phyloP scores from a whole-genome alignment of 2,329 filamentous ascomycete species.

The Fusarium xylarioides region DNA sequence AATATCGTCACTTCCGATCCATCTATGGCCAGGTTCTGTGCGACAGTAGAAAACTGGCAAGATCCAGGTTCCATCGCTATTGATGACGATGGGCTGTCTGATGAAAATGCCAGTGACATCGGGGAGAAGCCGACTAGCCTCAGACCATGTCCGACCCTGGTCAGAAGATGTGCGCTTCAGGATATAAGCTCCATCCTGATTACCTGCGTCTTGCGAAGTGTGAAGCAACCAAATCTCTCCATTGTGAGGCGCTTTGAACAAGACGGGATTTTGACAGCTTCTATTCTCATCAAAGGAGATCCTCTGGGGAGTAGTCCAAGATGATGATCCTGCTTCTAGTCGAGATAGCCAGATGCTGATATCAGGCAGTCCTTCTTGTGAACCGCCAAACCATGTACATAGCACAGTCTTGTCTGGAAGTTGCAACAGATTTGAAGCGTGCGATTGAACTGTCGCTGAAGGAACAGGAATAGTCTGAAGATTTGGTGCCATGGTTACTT shows the following conservation, averaged over 20 bases:
- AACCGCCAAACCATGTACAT: slow-evolving; percentile 57
- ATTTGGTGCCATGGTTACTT: neutral
- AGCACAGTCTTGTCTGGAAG: slow-evolving; percentile 52
- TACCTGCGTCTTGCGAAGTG: slow-evolving; percentile 55
- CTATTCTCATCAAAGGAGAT: slow-evolving; percentile 51
- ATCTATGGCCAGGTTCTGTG: slow-evolving; percentile 50
- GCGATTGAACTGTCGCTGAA: slow-evolving; percentile 53
- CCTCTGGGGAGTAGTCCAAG: slow-evolving; percentile 48
- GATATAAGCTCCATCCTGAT: slow-evolving; percentile 54
- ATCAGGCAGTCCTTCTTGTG: slow-evolving; percentile 55
- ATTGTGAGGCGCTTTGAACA: slow-evolving; percentile 50
- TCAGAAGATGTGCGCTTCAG: slow-evolving; percentile 50
- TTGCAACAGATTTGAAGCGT: slow-evolving; percentile 55
- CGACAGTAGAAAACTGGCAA: slow-evolving; percentile 56
- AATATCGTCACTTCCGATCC: slow-evolving; percentile 56
- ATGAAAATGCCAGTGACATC: slow-evolving; percentile 51
- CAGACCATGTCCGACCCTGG: slow-evolving; percentile 49
- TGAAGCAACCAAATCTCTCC: slow-evolving; percentile 54
- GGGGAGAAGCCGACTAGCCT: slow-evolving; percentile 45
- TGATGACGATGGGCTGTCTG: slow-evolving; percentile 51
- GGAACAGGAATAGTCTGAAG: slow-evolving; percentile 44
- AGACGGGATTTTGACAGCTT: slow-evolving; percentile 56
- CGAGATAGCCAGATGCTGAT: slow-evolving; percentile 56
- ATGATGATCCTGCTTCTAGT: slow-evolving; percentile 38
- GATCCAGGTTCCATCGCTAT: slow-evolving; percentile 51